These are phyloP conservation scores for Solanum rostratum DNA, from an alignment of 257 asterid genomes.

Conservation along the genomic window DNA sequence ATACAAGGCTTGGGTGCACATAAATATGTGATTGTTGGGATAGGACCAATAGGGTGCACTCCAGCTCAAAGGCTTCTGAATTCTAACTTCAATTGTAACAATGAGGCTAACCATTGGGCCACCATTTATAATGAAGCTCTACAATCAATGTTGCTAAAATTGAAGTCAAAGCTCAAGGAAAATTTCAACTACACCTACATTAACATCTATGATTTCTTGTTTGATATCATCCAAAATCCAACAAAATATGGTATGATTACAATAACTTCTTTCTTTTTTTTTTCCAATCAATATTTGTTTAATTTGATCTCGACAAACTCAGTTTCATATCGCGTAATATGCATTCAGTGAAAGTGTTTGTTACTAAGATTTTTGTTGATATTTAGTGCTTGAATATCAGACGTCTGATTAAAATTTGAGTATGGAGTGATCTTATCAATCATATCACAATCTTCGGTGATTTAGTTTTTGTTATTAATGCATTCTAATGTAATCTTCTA, in stretches of 20 bases:
- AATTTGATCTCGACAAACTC: not conserved
- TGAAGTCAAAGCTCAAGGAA: conserved; percentile 30
- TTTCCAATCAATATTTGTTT: not conserved
- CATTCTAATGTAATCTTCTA: no score
- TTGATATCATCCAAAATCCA: conserved; percentile 30
- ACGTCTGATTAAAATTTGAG: not conserved
- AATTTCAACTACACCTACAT: conserved; percentile 42
- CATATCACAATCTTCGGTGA: not conserved
- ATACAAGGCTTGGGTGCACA: conserved; percentile 46
- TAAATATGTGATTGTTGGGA: conserved; percentile 37
- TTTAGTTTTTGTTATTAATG: not conserved
- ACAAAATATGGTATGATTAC: conserved; percentile 34
- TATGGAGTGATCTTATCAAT: not conserved
- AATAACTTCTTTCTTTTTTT: not conserved
- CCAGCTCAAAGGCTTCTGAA: conserved; percentile 32
- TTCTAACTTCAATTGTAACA: conserved; percentile 30
- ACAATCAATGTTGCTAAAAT: conserved; percentile 24
- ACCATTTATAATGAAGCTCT: conserved; percentile 36
- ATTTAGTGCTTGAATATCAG: not conserved
- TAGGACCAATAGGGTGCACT: conserved; percentile 51
- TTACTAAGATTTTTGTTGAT: rapidly evolving
- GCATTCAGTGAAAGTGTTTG: rapidly evolving
- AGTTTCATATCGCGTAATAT: rapidly evolving
- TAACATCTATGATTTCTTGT: conserved; percentile 30
- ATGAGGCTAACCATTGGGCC: conserved; percentile 33